Conservation (phyloP, 257 asterid species). For the Ballota nigra region DNA sequence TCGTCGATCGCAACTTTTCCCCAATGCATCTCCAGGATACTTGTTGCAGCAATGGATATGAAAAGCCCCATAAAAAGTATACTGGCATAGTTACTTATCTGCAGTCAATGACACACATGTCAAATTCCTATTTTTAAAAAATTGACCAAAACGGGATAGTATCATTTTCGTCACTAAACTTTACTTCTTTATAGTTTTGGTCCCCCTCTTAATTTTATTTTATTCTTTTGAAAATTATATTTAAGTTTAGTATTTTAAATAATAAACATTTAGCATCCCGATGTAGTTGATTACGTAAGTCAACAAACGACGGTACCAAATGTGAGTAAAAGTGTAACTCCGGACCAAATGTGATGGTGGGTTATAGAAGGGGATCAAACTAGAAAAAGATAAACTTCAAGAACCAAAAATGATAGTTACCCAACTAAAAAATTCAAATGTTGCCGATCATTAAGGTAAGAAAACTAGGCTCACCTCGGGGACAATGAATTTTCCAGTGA, state of each 20-base stretch:
- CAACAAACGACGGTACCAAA: neutral
- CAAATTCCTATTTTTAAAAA: neutral
- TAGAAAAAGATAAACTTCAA: no score
- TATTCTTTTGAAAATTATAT: no score
- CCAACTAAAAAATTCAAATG: neutral
- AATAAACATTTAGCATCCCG: no score
- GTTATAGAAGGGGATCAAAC: no score
- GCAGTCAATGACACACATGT: conserved; percentile 22
- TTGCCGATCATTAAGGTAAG: no score
- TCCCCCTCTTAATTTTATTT: neutral
- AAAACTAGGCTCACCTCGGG: conserved; percentile 60
- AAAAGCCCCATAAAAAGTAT: conserved; percentile 74
- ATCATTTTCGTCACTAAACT: neutral
- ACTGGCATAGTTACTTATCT: conserved; percentile 96
- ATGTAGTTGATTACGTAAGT: no score
- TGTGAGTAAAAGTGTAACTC: neutral
- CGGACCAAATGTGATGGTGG: no score
- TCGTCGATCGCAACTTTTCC: conserved; percentile 88
- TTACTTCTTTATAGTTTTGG: neutral
- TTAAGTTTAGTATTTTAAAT: no score
- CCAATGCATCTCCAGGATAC: conserved; percentile 91
- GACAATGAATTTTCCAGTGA: conserved; percentile 89
- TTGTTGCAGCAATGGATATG: conserved; percentile 76
- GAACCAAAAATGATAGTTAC: neutral
- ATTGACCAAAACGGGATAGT: neutral